Conservation (phyloP, 257 asterid genomes). For the Primulina eburnea region DNA sequence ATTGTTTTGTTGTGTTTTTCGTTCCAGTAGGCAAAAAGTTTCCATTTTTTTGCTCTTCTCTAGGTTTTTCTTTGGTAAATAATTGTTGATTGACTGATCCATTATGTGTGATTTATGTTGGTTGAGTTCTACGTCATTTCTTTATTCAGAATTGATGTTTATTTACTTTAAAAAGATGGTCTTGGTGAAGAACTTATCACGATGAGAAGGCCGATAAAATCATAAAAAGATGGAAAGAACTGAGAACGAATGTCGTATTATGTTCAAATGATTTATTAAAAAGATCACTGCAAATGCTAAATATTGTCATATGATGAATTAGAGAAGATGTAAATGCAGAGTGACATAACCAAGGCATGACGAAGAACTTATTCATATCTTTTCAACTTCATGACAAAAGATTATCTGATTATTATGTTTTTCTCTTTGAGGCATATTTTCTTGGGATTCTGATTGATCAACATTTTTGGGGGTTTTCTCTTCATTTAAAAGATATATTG, state of each 20-base stretch:
- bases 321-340: not conserved
- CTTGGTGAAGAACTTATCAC: slow-evolving; percentile 12
- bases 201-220: not conserved
- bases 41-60: not conserved
- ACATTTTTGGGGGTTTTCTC: no score
- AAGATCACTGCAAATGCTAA: slow-evolving; percentile 6
- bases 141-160: slow-evolving; percentile 19
- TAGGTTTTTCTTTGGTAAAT: not conserved
- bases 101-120: not conserved
- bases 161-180: not conserved
- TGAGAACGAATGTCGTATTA: no score
- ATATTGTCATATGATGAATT: not conserved
- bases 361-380: not conserved
- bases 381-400: not conserved
- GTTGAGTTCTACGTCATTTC: not conserved
- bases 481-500: no score
- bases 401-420: no score
- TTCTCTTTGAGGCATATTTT: no score
- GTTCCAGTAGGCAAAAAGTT: not conserved
- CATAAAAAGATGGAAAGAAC: not conserved
- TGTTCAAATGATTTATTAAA: not conserved
- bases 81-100: slow-evolving; percentile 3
- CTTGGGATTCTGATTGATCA: no score
- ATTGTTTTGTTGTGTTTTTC: not conserved
- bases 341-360: no score